Conservation (phyloP, 2,329 filamentous ascomycete genomes). For the Boeremia lycopersici region DNA sequence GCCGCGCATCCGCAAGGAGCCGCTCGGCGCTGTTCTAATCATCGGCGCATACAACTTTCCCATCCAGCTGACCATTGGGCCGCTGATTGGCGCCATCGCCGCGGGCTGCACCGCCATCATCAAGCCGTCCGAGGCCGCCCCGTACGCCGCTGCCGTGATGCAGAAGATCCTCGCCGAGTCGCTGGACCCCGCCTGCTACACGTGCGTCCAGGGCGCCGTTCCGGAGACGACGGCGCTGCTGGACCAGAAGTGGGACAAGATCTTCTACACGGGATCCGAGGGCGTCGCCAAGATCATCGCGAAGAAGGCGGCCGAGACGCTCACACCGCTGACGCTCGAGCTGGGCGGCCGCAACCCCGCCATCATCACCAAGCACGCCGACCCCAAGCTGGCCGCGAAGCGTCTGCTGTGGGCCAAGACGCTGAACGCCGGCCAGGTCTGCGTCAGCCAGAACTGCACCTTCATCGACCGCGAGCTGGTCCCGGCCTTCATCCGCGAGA, state of each 20-base stretch:
- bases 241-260: conserved; percentile 94
- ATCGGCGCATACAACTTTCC: conserved; percentile 97
- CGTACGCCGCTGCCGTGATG: conserved; percentile 76
- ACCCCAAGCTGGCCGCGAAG: conserved; percentile 79
- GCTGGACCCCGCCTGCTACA: conserved; percentile 79
- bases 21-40: conserved; percentile 79
- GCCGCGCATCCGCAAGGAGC: conserved; percentile 83
- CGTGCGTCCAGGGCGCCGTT: conserved; percentile 79
- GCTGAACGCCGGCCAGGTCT: conserved; percentile 87
- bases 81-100: conserved; percentile 86
- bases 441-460: conserved; percentile 90
- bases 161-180: conserved; percentile 76
- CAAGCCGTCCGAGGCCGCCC: conserved; percentile 87
- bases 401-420: conserved; percentile 89
- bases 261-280: conserved; percentile 89
- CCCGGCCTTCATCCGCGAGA: conserved; percentile 72
- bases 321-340: conserved; percentile 86
- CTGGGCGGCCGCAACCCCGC: conserved; percentile 91
- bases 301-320: conserved; percentile 59
- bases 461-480: conserved; percentile 79
- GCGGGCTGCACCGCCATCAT: conserved; percentile 88
- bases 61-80: conserved; percentile 76
- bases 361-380: conserved; percentile 83
- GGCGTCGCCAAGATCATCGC: conserved; percentile 68
- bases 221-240: conserved; percentile 82